These are phyloP conservation scores for Talaromyces pinophilus DNA, from an alignment of 2,329 filamentous ascomycete species.

Conservation along the genomic window DNA sequence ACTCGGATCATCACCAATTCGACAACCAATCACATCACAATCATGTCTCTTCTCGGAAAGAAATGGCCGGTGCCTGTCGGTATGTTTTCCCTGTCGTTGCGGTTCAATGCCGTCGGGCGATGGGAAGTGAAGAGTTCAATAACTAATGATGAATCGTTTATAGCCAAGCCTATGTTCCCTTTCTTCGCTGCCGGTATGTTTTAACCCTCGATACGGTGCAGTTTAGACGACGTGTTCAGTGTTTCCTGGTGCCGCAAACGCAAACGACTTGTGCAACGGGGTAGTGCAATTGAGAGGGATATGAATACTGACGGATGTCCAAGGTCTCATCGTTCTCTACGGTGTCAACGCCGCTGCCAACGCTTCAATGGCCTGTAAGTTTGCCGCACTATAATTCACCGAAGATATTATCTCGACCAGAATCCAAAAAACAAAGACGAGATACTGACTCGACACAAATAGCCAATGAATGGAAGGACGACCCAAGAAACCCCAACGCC, in stretches of 20 bases:
- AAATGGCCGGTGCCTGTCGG: conserved; percentile 78
- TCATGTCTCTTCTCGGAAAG: conserved; percentile 78
- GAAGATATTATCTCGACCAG: background rate
- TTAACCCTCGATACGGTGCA: background rate
- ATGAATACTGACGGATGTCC: conserved; percentile 21
- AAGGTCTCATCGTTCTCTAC: conserved; percentile 84
- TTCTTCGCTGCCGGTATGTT: conserved; percentile 91
- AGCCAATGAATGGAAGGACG: conserved; percentile 97
- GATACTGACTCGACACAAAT: background rate
- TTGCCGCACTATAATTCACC: conserved; percentile 17
- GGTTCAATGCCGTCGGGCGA: background rate
- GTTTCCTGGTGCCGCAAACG: background rate
- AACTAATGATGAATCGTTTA: conserved; percentile 35
- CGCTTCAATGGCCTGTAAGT: conserved; percentile 76
- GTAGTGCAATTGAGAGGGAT: background rate
- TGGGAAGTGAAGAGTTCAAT: conserved; percentile 25
- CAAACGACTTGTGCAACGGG: background rate
- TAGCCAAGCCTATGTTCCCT: conserved; percentile 86
- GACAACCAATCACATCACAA: background rate
- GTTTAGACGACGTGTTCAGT: background rate
- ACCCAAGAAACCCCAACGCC: conserved; percentile 72
- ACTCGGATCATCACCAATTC: background rate
- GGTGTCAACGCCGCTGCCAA: conserved; percentile 84
- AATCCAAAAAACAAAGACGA: too few relatives aligned
- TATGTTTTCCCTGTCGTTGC: conserved; percentile 53